A percentile compares a stretch with the other conserved stretches of the same genome.
Evolutionary conservation across 257 asterid genomes (phyloP).

Genomic region (Eucommia ulmoides): DNA sequence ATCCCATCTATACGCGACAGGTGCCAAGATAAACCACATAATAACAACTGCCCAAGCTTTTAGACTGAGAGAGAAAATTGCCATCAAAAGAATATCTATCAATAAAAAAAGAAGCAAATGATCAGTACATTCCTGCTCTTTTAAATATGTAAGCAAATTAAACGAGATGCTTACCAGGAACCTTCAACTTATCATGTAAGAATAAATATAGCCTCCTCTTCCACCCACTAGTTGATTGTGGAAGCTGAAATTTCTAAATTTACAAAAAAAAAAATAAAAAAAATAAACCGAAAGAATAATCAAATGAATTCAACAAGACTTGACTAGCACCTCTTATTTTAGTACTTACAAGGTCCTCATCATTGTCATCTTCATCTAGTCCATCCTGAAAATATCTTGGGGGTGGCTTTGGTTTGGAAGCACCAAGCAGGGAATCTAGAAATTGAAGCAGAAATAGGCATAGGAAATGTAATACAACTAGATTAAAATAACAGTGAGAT

Average conservation of each 20-base stretch:
- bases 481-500: too few species aligned
- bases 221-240: conserved; percentile 70
- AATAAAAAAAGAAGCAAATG: conserved; percentile 5
- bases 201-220: conserved; percentile 52
- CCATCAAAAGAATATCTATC: conserved; percentile 77
- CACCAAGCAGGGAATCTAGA: conserved; percentile 65
- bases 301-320: not conserved
- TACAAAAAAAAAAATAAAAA: conserved; percentile 10
- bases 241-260: conserved; percentile 54
- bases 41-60: conserved; percentile 61
- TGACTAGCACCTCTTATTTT: conserved; percentile 8
- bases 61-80: conserved; percentile 52
- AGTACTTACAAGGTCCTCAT: conserved; percentile 67
- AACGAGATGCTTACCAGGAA: conserved; percentile 51
- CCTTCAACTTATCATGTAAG: conserved; percentile 54
- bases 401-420: conserved; percentile 80
- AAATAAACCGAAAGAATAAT: conserved; percentile 4
- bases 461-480: too few species aligned
- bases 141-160: conserved; percentile 5
- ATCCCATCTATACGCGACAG: conserved; percentile 54
- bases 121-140: conserved; percentile 15
- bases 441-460: too few species aligned
- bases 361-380: conserved; percentile 48
- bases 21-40: conserved; percentile 71
- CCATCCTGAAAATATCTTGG: conserved; percentile 42